These are phyloP conservation scores for Sarcocystis neurona DNA, from an alignment of 169 alveolate genomes.

Conservation along the genomic window DNA sequence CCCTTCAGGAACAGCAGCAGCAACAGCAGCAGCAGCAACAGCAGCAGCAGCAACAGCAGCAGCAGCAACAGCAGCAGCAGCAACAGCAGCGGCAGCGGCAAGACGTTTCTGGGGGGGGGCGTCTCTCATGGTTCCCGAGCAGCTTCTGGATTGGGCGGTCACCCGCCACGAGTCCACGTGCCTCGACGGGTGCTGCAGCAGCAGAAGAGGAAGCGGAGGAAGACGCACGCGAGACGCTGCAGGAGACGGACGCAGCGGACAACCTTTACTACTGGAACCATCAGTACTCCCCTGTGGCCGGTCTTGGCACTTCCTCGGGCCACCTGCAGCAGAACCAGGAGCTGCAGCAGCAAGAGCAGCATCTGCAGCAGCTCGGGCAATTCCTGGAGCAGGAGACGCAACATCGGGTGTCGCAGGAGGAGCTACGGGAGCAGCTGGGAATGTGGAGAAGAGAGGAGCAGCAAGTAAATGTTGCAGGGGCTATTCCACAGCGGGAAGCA, in stretches of 20 bases:
- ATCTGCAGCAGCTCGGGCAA: too few relatives aligned
- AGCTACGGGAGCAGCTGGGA: too few relatives aligned
- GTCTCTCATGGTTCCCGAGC: not conserved
- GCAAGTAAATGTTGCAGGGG: too few relatives aligned
- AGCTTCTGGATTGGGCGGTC: not conserved
- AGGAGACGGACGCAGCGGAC: not conserved
- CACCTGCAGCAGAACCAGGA: too few relatives aligned
- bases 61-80: not conserved
- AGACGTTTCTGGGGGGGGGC: not conserved
- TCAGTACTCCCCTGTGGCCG: too few relatives aligned
- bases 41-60: slow-evolving; percentile 26
- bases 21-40: slow-evolving; percentile 2
- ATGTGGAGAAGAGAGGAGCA: too few relatives aligned
- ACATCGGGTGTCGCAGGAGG: too few relatives aligned
- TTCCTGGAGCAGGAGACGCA: too few relatives aligned
- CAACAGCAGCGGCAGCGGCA: not conserved
- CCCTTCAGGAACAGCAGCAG: not conserved
- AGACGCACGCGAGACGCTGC: not conserved
- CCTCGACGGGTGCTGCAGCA: not conserved
- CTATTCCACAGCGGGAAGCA: too few relatives aligned
- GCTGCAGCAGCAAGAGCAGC: too few relatives aligned
- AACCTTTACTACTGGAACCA: not conserved
- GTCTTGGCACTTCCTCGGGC: too few relatives aligned
- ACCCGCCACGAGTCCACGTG: not conserved
- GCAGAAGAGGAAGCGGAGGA: too few relatives aligned